Evolutionary conservation across 306 rosid species (phyloP), one percentile per base, ranked within the genome.

Genomic region (Biancaea sappan): DNA sequence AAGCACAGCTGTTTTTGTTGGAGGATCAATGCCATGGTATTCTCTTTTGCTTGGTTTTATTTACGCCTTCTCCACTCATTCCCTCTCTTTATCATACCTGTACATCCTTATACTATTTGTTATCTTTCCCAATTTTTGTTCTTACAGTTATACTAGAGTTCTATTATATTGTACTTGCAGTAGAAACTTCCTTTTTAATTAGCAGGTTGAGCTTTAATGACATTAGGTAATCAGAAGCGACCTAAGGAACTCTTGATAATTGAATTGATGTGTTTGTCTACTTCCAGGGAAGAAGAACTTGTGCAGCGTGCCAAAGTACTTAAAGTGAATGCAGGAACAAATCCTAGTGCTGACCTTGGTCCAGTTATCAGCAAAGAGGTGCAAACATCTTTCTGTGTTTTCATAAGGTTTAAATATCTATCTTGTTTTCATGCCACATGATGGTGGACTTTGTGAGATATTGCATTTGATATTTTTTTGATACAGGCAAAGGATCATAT

Each of bases 291-390:
- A 80, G 66, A 67, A 35, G 83, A 85, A 82, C 84, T 90, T 58
- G 88, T 79, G 53, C 82, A 85, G 75, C 87, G 63, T 76, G 86
- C 83, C 69, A 84, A 80, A 77, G 63, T 74, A 74, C 88, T 87
- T 38, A 84, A 80, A 71, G 89, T 87, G 62, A 90, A 82, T 80
- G 89, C 80, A 58, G 90, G 96, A 77, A 85, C 90, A 21, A 89
- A 86, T 72, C 89, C 90, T 50, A 37, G 47, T 58, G 89, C 96
- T 14, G 88, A 87, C 72, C 80, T 87, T 78, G 92, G 96, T 88
- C 91, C 96, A 74, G 88, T 87, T 69, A 82, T 83, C 80, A 84
- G 90, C 44, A 80, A 80, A 77, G 91, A 90, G 90, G 92, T 87
- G 77, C 77, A 51, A 32, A 56, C 43, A 68, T 29, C 75, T 68